Conservation (phyloP, 1,284 basidiomycete species). For the Macrocybe sp. region DNA sequence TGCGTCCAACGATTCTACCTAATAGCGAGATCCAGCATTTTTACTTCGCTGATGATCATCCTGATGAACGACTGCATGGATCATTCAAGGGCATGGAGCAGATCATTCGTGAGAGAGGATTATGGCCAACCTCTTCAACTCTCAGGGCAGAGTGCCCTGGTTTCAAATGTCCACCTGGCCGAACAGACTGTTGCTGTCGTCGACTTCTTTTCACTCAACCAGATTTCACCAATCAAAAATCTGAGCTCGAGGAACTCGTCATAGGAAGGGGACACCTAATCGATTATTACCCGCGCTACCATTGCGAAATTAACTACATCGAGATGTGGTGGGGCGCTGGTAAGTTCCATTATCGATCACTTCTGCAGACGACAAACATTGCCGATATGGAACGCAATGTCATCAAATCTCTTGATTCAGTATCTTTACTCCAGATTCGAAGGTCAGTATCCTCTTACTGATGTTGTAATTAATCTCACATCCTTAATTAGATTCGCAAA, state of each 20-base stretch:
- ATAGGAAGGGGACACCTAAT: slow-evolving; percentile 12
- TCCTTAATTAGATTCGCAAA: slow-evolving; percentile 17
- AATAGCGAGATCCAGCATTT: too few species aligned
- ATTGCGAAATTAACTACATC: slow-evolving; percentile 3
- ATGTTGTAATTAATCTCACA: slow-evolving; percentile 6
- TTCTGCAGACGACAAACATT: background rate
- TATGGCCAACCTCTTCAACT: background rate
- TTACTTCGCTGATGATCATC: slow-evolving; percentile 18
- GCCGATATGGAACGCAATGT: background rate
- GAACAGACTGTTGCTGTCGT: slow-evolving; percentile 20
- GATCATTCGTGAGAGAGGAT: slow-evolving; percentile 1
- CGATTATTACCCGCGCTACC: slow-evolving; percentile 7
- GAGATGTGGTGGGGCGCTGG: slow-evolving; percentile 4
- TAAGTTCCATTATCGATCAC: background rate
- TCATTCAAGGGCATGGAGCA: slow-evolving; percentile 7
- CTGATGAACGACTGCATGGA: background rate
- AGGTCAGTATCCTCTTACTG: slow-evolving; percentile 11
- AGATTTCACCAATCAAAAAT: too few species aligned
- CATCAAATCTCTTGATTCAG: background rate
- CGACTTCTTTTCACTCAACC: too few species aligned
- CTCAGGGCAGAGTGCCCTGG: slow-evolving; percentile 15
- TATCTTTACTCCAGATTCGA: background rate
- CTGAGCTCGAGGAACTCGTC: slow-evolving; percentile 20
- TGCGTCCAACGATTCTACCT: too few species aligned
- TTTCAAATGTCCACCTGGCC: too few species aligned